Percentiles rank a stretch among this genome's conserved stretches.
phyloP scores from a whole-genome alignment of 2,329 filamentous ascomycete genomes.

The Alternaria atra region DNA sequence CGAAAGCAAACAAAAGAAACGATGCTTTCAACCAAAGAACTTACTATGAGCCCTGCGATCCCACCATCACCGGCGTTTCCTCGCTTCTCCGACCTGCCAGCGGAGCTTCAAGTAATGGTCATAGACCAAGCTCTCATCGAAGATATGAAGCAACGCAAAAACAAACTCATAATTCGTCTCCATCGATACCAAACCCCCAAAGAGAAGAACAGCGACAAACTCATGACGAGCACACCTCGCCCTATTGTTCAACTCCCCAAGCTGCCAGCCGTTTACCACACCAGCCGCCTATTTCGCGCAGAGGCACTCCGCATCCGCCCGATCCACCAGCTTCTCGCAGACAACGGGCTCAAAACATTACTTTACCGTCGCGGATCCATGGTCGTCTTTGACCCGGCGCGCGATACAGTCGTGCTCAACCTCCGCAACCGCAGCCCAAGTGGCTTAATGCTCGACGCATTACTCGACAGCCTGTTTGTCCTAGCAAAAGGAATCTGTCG shows the following conservation, averaged over 20 bases:
- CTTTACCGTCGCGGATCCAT: background rate
- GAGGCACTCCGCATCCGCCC: background rate
- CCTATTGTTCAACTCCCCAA: background rate
- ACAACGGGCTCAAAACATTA: fast-evolving
- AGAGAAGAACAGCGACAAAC: background rate
- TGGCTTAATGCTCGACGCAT: background rate
- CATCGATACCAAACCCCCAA: background rate
- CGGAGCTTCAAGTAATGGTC: background rate
- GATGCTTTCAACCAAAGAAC: background rate
- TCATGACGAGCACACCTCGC: fast-evolving
- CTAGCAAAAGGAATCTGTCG: background rate
- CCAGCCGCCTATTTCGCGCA: background rate
- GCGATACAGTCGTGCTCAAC: background rate
- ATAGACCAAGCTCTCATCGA: background rate
- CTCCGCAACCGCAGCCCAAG: background rate
- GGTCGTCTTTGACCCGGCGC: background rate
- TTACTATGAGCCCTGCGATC: background rate
- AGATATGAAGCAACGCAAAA: background rate
- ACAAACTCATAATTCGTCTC: background rate
- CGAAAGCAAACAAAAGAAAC: background rate
- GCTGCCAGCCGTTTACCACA: background rate
- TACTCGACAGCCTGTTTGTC: background rate
- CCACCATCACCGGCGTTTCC: background rate
- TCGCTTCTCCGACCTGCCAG: background rate
- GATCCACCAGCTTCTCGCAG: background rate